phyloP scores from a whole-genome alignment of 2,329 filamentous ascomycete species.

The Fusarium irregulare region DNA sequence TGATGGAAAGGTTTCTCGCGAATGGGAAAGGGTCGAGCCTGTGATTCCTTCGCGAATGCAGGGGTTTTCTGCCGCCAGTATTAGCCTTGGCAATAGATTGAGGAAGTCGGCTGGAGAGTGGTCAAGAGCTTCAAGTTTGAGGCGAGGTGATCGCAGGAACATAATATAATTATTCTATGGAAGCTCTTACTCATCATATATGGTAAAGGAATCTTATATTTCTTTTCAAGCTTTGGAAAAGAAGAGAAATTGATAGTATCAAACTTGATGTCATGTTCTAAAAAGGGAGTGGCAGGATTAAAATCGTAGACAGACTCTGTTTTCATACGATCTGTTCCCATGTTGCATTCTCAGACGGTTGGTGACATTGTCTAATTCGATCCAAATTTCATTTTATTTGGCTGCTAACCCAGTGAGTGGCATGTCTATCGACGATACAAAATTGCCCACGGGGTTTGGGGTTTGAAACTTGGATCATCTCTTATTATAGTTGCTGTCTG shows the following conservation, averaged over 20 bases:
- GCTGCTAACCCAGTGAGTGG: neutral
- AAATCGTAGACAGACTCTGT: neutral
- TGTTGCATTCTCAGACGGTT: neutral
- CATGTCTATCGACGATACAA: neutral
- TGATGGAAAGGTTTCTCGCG: slow-evolving; percentile 41
- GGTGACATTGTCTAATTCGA: neutral
- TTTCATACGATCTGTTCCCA: neutral
- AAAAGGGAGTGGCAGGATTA: neutral
- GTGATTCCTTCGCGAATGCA: slow-evolving; percentile 41
- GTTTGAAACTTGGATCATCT: neutral
- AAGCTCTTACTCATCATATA: neutral
- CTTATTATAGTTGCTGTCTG: neutral
- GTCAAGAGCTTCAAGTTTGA: slow-evolving; percentile 58
- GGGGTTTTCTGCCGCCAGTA: slow-evolving; percentile 52
- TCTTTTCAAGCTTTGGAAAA: neutral
- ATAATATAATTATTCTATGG: slow-evolving; percentile 14
- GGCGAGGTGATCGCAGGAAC: slow-evolving; percentile 47
- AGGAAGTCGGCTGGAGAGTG: slow-evolving; percentile 61
- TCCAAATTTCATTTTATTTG: neutral
- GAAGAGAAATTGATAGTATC: neutral
- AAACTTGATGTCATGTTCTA: neutral
- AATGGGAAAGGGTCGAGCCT: slow-evolving; percentile 47
- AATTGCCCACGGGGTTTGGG: neutral
- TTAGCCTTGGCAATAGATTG: slow-evolving; percentile 62
- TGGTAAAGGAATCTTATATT: neutral